phyloP scores from a whole-genome alignment of 176 grass and related monocot genomes.

The Phoenix dactylifera region DNA sequence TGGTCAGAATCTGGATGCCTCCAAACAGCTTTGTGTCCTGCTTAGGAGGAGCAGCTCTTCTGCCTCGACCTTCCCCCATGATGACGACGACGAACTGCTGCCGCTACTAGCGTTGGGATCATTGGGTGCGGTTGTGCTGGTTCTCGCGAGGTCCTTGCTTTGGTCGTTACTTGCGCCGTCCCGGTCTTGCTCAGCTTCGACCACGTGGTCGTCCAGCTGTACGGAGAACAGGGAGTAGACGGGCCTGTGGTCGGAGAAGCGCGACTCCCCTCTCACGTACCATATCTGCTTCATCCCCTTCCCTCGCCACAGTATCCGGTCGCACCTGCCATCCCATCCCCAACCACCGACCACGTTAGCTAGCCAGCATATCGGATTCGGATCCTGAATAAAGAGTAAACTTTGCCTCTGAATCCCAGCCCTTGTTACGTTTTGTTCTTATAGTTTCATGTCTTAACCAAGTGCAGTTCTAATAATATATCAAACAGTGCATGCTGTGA shows the following conservation, averaged over 20 bases:
- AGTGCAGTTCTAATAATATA: too few species aligned
- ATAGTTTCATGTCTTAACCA: too few species aligned
- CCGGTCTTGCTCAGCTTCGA: not conserved
- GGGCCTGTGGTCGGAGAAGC: constrained; percentile 88
- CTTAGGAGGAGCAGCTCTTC: constrained; percentile 40
- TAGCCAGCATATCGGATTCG: too few species aligned
- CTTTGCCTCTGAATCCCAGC: too few species aligned
- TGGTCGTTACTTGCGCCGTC: not conserved
- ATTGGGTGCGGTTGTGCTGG: not conserved
- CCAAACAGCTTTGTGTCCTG: constrained; percentile 32
- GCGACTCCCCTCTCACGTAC: constrained; percentile 73
- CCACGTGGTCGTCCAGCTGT: constrained; percentile 8
- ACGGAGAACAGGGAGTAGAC: constrained; percentile 64
- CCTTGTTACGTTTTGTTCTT: too few species aligned
- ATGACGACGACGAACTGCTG: constrained; percentile 3
- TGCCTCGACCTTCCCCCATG: constrained; percentile 24
- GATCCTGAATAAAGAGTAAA: too few species aligned
- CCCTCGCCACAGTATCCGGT: constrained; percentile 86
- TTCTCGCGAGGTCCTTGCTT: not conserved
- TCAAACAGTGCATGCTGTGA: too few species aligned
- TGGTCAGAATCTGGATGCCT: constrained; percentile 48
- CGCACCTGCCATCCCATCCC: constrained; percentile 42
- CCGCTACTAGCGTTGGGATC: not conserved
- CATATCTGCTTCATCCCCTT: constrained; percentile 53
- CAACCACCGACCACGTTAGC: not conserved